Conservation (phyloP, 2,329 filamentous ascomycete species). For the Clonostachys rhizophaga region DNA sequence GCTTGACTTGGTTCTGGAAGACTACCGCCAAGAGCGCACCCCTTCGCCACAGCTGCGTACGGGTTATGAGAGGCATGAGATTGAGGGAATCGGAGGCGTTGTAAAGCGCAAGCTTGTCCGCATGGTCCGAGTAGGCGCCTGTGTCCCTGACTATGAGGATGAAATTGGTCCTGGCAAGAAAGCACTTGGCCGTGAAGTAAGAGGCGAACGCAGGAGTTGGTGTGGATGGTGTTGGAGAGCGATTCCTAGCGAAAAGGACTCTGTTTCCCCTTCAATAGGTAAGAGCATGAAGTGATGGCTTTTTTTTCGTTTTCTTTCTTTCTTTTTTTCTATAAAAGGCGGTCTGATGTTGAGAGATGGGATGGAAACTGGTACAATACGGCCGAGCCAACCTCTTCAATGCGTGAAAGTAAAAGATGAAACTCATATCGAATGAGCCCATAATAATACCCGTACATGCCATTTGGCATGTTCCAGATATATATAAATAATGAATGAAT, state of each 20-base stretch:
- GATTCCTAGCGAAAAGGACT: slow-evolving; percentile 53
- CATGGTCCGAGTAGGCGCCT: slow-evolving; percentile 75
- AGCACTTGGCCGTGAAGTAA: slow-evolving; percentile 66
- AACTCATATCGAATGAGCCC: too few relatives aligned
- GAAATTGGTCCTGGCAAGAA: slow-evolving; percentile 58
- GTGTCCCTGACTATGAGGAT: slow-evolving; percentile 81
- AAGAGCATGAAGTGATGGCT: too few relatives aligned
- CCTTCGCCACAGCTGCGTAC: slow-evolving; percentile 52
- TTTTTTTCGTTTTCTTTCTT: too few relatives aligned
- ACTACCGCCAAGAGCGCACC: slow-evolving; percentile 29
- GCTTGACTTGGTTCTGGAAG: slow-evolving; percentile 17
- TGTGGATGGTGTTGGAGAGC: slow-evolving; percentile 88
- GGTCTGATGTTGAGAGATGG: too few relatives aligned
- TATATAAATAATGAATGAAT: too few relatives aligned
- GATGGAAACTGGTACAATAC: too few relatives aligned
- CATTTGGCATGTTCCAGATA: too few relatives aligned
- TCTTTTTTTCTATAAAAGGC: too few relatives aligned
- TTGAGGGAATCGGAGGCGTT: slow-evolving; percentile 83
- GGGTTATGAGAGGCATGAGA: slow-evolving; percentile 81
- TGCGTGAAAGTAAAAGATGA: too few relatives aligned
- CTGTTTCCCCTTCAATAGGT: too few relatives aligned
- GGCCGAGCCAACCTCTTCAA: too few relatives aligned
- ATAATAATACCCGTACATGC: too few relatives aligned
- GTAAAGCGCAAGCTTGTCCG: slow-evolving; percentile 86
- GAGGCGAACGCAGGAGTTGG: slow-evolving; percentile 70